Evolutionary conservation across 257 asterid species (phyloP).

Genomic region (Jaltomata sinuosa): DNA sequence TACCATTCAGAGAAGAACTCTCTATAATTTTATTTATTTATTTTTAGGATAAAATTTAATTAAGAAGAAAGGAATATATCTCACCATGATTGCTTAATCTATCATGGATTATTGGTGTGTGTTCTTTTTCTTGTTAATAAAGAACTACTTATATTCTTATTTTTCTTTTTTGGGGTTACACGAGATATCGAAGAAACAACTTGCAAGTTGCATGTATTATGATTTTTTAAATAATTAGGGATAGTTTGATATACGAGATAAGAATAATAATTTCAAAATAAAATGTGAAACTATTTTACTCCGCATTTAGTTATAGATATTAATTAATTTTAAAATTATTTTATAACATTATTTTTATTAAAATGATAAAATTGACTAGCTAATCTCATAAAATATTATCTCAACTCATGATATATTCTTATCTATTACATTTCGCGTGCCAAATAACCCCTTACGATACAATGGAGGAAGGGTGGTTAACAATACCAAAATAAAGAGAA

Average conservation of each 20-base stretch:
- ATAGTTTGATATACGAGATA: background rate
- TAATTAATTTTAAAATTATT: background rate
- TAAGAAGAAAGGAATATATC: background rate
- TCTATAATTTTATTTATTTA: background rate
- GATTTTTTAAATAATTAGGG: background rate
- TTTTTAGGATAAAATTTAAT: background rate
- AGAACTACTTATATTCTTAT: background rate
- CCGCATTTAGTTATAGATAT: background rate
- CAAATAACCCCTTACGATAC: background rate
- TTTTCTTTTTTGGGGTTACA: background rate
- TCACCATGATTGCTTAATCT: background rate
- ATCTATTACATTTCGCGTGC: background rate
- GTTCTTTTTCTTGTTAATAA: background rate
- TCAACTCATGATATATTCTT: too few relatives aligned
- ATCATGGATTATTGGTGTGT: background rate
- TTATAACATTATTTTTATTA: background rate
- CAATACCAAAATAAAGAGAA: background rate
- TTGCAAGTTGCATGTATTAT: background rate
- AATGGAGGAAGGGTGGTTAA: background rate
- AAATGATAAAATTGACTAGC: background rate
- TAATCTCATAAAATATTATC: background rate
- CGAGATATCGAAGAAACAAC: background rate
- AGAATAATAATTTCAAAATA: background rate
- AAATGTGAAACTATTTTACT: background rate
- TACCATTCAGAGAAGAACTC: background rate